Percentiles rank a stretch among this genome's conserved stretches.
These are phyloP conservation scores for Plantago ovata DNA, from an alignment of 257 asterid genomes.

Conservation along the genomic window DNA sequence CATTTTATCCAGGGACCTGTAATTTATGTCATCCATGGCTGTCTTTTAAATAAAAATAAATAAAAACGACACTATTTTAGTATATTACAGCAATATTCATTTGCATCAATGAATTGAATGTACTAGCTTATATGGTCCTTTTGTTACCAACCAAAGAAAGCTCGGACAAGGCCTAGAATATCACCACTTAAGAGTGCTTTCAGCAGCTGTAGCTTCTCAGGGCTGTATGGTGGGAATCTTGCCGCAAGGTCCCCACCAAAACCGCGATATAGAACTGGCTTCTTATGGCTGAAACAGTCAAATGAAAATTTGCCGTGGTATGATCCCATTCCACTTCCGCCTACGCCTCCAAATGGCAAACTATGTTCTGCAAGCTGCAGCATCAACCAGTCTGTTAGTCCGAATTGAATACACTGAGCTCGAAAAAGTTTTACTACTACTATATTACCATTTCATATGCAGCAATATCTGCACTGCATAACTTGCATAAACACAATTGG, in stretches of 20 bases:
- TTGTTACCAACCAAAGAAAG: slow-evolving; percentile 71
- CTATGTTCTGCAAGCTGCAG: slow-evolving; percentile 56
- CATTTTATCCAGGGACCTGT: no score
- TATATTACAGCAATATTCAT: no score
- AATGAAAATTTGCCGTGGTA: slow-evolving; percentile 88
- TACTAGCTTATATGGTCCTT: background rate
- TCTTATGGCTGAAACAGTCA: slow-evolving; percentile 89
- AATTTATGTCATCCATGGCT: no score
- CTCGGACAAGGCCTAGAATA: slow-evolving; percentile 52
- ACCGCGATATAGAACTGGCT: slow-evolving; percentile 65
- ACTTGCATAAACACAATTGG: no score
- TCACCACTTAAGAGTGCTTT: slow-evolving; percentile 65
- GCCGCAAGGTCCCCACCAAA: slow-evolving; percentile 64
- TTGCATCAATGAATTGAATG: no score
- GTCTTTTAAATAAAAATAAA: no score
- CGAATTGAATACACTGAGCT: no score
- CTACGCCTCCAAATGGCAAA: slow-evolving; percentile 94
- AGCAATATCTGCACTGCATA: no score
- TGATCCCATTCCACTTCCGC: slow-evolving; percentile 94
- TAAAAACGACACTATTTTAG: no score
- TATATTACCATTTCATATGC: no score
- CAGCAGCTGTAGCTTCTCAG: slow-evolving; percentile 47
- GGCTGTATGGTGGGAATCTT: slow-evolving; percentile 85
- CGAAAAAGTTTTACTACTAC: no score
- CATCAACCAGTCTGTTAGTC: background rate